phyloP scores from a whole-genome alignment of 2,329 filamentous ascomycete species.

The Capronia coronata region DNA sequence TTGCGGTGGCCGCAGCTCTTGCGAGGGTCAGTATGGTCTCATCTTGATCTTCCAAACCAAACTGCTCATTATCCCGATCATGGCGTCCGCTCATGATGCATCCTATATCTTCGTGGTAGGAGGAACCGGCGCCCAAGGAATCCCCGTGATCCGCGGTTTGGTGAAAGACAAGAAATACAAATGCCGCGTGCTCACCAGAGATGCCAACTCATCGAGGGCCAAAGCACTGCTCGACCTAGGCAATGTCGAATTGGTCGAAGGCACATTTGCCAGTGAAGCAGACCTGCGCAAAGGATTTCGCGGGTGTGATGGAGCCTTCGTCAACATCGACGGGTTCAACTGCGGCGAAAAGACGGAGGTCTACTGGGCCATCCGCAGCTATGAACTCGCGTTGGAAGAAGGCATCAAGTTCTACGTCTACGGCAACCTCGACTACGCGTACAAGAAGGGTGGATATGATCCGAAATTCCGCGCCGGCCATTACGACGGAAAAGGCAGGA shows the following conservation, averaged over 20 bases:
- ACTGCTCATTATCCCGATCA: too few relatives aligned
- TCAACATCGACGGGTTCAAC: slow-evolving; percentile 52
- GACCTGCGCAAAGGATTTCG: slow-evolving; percentile 42
- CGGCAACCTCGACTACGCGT: slow-evolving; percentile 46
- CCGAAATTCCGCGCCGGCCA: slow-evolving; percentile 44
- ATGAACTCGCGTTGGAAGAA: slow-evolving; percentile 34
- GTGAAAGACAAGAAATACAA: slow-evolving; percentile 36
- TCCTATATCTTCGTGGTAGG: slow-evolving; percentile 38
- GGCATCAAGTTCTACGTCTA: slow-evolving; percentile 42
- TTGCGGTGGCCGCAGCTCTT: too few relatives aligned
- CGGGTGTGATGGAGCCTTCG: slow-evolving; percentile 46
- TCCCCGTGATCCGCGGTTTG: slow-evolving; percentile 43
- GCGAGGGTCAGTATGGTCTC: too few relatives aligned
- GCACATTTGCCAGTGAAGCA: slow-evolving; percentile 44
- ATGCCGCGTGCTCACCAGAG: slow-evolving; percentile 45
- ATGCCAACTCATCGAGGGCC: slow-evolving; percentile 39
- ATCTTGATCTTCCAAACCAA: too few relatives aligned
- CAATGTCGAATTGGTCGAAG: slow-evolving; percentile 44
- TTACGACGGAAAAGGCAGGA: slow-evolving; percentile 44
- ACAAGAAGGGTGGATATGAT: slow-evolving; percentile 45
- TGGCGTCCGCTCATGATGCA: slow-evolving; percentile 19
- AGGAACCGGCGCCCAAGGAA: slow-evolving; percentile 49
- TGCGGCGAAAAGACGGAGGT: slow-evolving; percentile 48
- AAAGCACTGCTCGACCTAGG: slow-evolving; percentile 39
- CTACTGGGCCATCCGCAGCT: slow-evolving; percentile 39